A percentile compares a stretch with the other conserved stretches of the same genome.
These are phyloP conservation scores for Cladorrhinum sp. DNA, from an alignment of 2,329 filamentous ascomycete species.

Conservation along the genomic window DNA sequence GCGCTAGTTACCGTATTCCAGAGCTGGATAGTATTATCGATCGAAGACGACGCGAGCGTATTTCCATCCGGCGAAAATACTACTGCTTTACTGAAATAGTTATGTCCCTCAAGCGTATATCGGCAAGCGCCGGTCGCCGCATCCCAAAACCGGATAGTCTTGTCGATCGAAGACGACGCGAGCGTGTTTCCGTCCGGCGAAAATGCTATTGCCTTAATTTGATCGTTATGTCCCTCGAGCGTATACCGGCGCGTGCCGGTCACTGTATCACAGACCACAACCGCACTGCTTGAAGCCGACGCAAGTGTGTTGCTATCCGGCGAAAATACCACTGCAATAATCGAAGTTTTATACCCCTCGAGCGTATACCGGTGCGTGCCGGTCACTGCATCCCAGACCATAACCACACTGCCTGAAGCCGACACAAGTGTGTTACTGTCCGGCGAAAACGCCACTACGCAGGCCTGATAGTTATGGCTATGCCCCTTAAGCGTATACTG, in stretches of 20 bases:
- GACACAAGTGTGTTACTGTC: background rate
- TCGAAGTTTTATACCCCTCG: conserved; percentile 22
- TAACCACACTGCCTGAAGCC: conserved; percentile 20
- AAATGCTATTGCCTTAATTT: conserved; percentile 17
- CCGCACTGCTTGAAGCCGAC: conserved; percentile 1
- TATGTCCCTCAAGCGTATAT: too few species aligned
- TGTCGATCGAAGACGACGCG: conserved; percentile 3
- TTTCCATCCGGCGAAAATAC: conserved; percentile 16
- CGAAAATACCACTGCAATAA: conserved; percentile 18
- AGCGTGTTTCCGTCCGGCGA: conserved; percentile 12
- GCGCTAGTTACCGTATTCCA: conserved; percentile 5
- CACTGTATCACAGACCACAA: conserved; percentile 4
- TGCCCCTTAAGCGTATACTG: conserved; percentile 27
- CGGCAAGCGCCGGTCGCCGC: too few species aligned
- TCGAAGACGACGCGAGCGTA: conserved; percentile 10
- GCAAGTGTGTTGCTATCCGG: conserved; percentile 11
- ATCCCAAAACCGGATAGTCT: conserved; percentile 8
- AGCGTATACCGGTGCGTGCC: conserved; percentile 23
- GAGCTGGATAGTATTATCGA: conserved; percentile 5
- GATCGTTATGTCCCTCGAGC: conserved; percentile 25
- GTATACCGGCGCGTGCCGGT: conserved; percentile 18
- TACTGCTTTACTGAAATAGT: conserved; percentile 11
- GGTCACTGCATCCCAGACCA: conserved; percentile 23
- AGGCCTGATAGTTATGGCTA: conserved; percentile 11
- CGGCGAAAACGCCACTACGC: conserved; percentile 19